Evolutionary conservation across 2,329 filamentous ascomycete genomes (phyloP).

Genomic region (Knufia petricola): DNA sequence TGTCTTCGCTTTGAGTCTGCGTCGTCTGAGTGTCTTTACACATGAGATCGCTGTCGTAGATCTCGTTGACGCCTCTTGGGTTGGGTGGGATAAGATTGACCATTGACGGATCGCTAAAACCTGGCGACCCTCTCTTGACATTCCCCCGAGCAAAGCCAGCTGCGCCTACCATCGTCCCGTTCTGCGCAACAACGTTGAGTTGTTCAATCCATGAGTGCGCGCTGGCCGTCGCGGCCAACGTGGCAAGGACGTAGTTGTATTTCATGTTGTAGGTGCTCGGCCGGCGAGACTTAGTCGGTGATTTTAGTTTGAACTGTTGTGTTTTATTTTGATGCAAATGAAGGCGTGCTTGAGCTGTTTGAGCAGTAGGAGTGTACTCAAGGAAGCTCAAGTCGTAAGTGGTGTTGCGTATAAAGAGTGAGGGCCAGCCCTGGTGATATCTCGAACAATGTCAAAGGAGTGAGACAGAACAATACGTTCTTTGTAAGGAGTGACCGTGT

Average conservation of each 20-base stretch:
- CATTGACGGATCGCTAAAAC: constrained; percentile 50
- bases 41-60: constrained; percentile 46
- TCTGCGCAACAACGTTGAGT: constrained; percentile 58
- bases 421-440: constrained; percentile 1
- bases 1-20: constrained; percentile 47
- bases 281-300: constrained; percentile 6
- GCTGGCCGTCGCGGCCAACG: constrained; percentile 24
- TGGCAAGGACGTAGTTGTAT: constrained; percentile 19
- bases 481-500: constrained; percentile 4
- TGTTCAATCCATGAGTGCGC: constrained; percentile 81
- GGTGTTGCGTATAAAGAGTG: constrained; percentile 1
- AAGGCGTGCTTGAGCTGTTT: background rate
- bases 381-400: background rate
- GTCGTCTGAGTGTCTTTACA: constrained; percentile 56
- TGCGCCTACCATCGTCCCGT: constrained; percentile 62
- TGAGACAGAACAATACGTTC: constrained; percentile 3
- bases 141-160: constrained; percentile 69
- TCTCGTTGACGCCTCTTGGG: constrained; percentile 37
- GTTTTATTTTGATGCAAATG: background rate
- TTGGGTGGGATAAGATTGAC: constrained; percentile 54
- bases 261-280: constrained; percentile 9
- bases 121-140: constrained; percentile 45
- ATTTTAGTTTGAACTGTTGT: background rate
- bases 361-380: background rate
- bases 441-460: constrained; percentile 9